Evolutionary conservation across 2,329 filamentous ascomycete genomes (phyloP), one percentile per base, ranked within the genome.

Genomic region (Botrytis paeoniae): DNA sequence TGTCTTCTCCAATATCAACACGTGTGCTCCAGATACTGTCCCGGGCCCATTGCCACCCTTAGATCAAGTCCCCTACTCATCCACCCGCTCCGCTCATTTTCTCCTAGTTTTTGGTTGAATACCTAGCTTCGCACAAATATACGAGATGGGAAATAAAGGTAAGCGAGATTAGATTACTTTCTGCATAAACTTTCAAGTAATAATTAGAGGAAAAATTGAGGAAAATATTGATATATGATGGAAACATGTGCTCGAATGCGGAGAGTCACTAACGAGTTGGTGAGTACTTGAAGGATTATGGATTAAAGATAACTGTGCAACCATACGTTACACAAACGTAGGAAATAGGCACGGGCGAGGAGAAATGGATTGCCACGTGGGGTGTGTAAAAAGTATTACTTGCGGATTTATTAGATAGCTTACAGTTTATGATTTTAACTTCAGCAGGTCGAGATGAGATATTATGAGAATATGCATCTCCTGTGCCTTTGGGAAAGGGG

Each of bases 291-390:
- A 29, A 57, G 51, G n/a, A 35, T 45, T 29, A 32, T 35, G 43
- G 43, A 32, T 39, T 22, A 9, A 25, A 68, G 65, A 69, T 69
- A 57, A 57, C 18, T 69, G 65, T 69, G 25, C 37, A 41, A 69
- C 65, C 65, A 57, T 32, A n/a, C n/a, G 48, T 57, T 69, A 32
- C 65, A 41, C 48, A 57, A 25, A 8, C 35, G 25, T 35, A 48
- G n/a, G 48, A 69, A 43, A 41, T 43, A 18, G 29, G 29, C 37
- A 69, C 48, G 48, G 48, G 65, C 16, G 35, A 37, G 64, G 29
- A 25, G 65, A 25, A 41, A 51, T 51, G 48, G 25, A 5, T 57
- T 41, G 65, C 65, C 48, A 69, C 65, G 48, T 69, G 48, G 65
- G 25, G 29, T 12, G 32, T n/a, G 22, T n/a, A 32, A n/a, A 29